phyloP scores from a whole-genome alignment of 768 basidiomycete genomes.

The Coprinopsis marcescibilis region DNA sequence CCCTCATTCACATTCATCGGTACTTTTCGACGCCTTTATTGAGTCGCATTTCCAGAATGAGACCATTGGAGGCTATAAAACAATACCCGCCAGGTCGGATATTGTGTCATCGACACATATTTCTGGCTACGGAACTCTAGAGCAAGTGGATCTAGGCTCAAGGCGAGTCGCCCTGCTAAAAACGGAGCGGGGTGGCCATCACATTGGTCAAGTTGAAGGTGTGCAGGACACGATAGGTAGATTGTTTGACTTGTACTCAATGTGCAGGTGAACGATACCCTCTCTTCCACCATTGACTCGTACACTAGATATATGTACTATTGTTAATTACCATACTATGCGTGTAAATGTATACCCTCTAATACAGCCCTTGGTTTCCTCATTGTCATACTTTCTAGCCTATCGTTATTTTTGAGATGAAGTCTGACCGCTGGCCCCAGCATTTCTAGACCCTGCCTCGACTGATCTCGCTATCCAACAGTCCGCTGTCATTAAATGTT shows the following conservation, averaged over 20 bases:
- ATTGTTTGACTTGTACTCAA: slow-evolving; percentile 31
- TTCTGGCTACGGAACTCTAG: slow-evolving; percentile 38
- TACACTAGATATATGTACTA: no score
- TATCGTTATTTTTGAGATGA: no score
- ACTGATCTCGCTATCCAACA: no score
- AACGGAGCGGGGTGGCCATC: slow-evolving; percentile 54
- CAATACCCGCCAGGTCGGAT: slow-evolving; percentile 28
- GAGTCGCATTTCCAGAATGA: slow-evolving; percentile 47
- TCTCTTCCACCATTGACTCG: no score
- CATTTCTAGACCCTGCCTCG: no score
- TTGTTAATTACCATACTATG: no score
- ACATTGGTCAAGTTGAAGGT: slow-evolving; percentile 57
- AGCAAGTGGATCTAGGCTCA: slow-evolving; percentile 27
- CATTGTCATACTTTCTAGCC: no score
- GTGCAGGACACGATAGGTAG: slow-evolving; percentile 57
- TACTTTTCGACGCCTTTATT: slow-evolving; percentile 63
- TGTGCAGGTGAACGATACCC: no score
- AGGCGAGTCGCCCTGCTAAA: slow-evolving; percentile 52
- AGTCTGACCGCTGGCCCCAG: no score
- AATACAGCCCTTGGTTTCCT: no score
- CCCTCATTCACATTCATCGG: slow-evolving; percentile 58
- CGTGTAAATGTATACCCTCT: no score
- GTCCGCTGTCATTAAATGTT: no score
- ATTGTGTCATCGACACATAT: slow-evolving; percentile 39
- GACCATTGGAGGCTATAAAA: slow-evolving; percentile 44